phyloP scores from a whole-genome alignment of 371 early-diverging fungal genomes.

The Mucor irregularis region DNA sequence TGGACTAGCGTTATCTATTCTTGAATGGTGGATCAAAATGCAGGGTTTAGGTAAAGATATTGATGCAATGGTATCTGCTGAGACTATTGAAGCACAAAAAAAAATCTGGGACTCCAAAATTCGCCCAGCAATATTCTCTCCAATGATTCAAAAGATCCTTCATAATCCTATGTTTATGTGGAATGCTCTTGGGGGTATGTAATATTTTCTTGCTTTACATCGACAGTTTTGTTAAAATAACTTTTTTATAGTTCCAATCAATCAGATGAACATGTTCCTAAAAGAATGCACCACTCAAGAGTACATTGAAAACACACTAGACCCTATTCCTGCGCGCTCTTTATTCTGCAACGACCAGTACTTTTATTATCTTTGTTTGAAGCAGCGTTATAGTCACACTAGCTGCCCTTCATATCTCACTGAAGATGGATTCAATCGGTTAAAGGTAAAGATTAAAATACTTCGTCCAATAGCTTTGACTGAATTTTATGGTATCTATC shows the following conservation, averaged over 20 bases:
- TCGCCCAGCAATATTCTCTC: slow-evolving; percentile 65
- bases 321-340: slow-evolving; percentile 70
- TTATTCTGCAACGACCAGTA: slow-evolving; percentile 74
- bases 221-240: too few species aligned
- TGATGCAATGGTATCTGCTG: slow-evolving; percentile 59
- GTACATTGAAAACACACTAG: slow-evolving; percentile 81
- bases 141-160: slow-evolving; percentile 62
- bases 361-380: slow-evolving; percentile 81
- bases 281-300: slow-evolving; percentile 77
- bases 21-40: slow-evolving; percentile 65
- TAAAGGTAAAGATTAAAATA: slow-evolving; percentile 42
- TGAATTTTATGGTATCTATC: not conserved
- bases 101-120: slow-evolving; percentile 66
- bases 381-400: slow-evolving; percentile 64
- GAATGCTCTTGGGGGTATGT: slow-evolving; percentile 76
- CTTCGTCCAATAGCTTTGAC: not conserved
- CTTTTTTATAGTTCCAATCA: slow-evolving; percentile 66
- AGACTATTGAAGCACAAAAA: slow-evolving; percentile 62
- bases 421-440: slow-evolving; percentile 61
- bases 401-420: slow-evolving; percentile 79
- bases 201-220: too few species aligned
- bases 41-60: slow-evolving; percentile 62
- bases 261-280: slow-evolving; percentile 86
- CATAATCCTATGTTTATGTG: slow-evolving; percentile 84
- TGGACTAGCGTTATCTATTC: slow-evolving; percentile 72